phyloP scores from a whole-genome alignment of 2,329 filamentous ascomycete genomes.

The Sporothrix pallida region DNA sequence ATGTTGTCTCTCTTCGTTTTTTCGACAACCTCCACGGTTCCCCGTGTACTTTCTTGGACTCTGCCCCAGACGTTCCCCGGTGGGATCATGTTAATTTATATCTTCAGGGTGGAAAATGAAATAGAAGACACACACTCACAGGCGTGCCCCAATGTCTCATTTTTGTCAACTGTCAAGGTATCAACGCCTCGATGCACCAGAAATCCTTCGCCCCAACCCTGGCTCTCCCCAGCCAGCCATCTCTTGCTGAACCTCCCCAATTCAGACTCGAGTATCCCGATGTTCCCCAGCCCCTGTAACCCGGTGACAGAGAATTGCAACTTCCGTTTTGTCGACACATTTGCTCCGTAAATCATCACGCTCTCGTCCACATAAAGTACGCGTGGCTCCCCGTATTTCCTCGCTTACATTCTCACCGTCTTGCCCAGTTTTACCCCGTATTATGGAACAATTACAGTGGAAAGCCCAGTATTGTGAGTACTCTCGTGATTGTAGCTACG shows the following conservation, averaged over 20 bases:
- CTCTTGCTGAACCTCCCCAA: neutral
- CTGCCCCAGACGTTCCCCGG: neutral
- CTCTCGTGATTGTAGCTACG: neutral
- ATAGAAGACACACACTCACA: neutral
- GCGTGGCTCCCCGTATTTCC: neutral
- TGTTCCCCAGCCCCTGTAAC: neutral
- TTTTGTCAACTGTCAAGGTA: neutral
- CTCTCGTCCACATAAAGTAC: no score
- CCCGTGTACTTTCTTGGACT: neutral
- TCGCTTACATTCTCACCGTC: neutral
- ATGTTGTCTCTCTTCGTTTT: no score
- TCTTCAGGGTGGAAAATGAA: no score
- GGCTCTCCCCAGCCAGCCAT: neutral
- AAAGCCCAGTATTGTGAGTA: neutral
- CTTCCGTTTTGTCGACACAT: neutral
- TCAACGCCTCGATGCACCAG: neutral
- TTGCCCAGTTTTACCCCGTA: neutral
- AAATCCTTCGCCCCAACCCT: neutral
- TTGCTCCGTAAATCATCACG: neutral
- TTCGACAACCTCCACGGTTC: neutral
- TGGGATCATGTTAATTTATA: no score
- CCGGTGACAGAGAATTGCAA: neutral
- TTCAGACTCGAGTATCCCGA: neutral
- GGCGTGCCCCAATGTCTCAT: neutral
- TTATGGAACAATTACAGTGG: neutral